Evolutionary conservation across 768 basidiomycete genomes (phyloP).

Genomic region (Holtermannia corniformis): DNA sequence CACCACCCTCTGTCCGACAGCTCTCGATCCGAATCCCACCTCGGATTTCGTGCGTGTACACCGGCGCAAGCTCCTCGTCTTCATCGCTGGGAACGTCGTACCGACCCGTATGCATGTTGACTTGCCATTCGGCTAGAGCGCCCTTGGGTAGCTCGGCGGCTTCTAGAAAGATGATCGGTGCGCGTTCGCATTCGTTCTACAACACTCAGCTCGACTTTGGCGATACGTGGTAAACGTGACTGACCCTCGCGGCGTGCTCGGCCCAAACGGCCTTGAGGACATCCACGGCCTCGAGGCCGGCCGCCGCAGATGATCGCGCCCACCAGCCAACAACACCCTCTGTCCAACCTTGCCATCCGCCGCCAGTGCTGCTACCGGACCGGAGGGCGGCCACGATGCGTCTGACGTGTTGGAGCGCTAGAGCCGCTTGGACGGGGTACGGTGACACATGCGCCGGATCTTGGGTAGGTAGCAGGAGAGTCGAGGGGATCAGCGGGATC

Average conservation of each 20-base stretch:
- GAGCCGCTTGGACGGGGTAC: constrained; percentile 54
- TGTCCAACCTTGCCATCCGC: constrained; percentile 54
- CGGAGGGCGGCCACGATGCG: constrained; percentile 58
- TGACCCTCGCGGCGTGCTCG: constrained; percentile 6
- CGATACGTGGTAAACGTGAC: neutral
- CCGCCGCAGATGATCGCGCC: constrained; percentile 3
- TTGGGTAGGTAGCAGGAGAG: constrained; percentile 54
- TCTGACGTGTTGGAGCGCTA: constrained; percentile 69
- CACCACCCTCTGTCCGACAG: constrained; percentile 1
- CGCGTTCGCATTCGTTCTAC: constrained; percentile 16
- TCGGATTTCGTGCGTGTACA: constrained; percentile 1
- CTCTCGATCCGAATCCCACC: constrained; percentile 14
- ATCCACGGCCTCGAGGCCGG: constrained; percentile 10
- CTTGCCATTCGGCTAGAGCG: constrained; percentile 44
- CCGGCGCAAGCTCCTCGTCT: constrained; percentile 15
- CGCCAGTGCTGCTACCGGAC: constrained; percentile 45
- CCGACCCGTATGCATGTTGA: constrained; percentile 38
- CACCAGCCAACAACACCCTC: constrained; percentile 70
- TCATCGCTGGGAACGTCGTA: constrained; percentile 21
- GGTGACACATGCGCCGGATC: constrained; percentile 34
- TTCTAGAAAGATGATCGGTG: constrained; percentile 35
- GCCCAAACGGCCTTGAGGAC: constrained; percentile 30
- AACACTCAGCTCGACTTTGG: neutral
- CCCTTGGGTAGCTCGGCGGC: constrained; percentile 40
- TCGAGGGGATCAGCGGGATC: constrained; percentile 76